Evolutionary conservation across 2,329 filamentous ascomycete species (phyloP).

Genomic region (Beauveria rudraprayagi): DNA sequence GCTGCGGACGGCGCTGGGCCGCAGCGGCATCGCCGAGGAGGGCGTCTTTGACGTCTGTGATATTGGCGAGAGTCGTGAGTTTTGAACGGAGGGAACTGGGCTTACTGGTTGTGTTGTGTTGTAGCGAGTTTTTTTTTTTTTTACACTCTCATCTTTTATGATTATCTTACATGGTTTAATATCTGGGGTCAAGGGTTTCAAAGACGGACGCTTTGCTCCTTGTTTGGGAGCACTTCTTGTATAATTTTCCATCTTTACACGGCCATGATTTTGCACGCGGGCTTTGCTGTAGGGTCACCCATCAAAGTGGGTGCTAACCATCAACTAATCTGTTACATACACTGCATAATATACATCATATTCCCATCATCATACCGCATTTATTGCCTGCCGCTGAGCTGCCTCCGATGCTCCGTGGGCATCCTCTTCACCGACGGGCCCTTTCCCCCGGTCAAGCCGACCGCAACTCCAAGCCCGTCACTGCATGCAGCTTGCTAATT

Average conservation of each 20-base stretch:
- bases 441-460: background rate
- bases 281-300: no score
- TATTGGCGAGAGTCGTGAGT: conserved; percentile 76
- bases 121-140: no score
- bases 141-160: no score
- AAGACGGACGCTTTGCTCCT: no score
- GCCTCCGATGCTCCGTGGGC: background rate
- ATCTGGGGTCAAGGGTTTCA: no score
- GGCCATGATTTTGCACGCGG: no score
- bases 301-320: no score
- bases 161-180: no score
- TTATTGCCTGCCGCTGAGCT: background rate
- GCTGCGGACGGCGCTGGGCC: conserved; percentile 62
- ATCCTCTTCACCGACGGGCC: background rate
- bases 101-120: no score
- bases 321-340: background rate
- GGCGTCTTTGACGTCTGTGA: conserved; percentile 77
- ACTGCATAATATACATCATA: background rate
- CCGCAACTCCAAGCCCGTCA: background rate
- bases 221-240: no score
- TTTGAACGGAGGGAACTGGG: conserved; percentile 30
- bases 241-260: no score
- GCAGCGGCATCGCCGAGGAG: conserved; percentile 57
- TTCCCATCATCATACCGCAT: background rate
- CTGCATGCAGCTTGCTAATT: background rate